Percentiles rank a stretch among this genome's conserved stretches.
phyloP scores from a whole-genome alignment of 768 basidiomycete species.

The Pleurotus ostreatus region DNA sequence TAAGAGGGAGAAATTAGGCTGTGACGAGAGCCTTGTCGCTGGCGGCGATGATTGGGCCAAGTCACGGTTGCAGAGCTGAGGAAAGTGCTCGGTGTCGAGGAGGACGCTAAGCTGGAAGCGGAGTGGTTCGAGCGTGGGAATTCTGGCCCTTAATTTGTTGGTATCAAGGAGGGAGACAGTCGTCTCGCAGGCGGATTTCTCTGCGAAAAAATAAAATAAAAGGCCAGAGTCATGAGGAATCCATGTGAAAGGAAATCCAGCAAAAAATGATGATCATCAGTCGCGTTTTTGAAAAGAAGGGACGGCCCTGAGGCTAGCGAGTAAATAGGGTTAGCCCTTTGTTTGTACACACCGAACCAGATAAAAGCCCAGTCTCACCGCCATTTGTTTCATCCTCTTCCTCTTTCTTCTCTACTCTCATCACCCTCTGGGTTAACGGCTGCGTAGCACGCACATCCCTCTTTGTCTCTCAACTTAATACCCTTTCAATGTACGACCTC shows the following conservation, averaged over 20 bases:
- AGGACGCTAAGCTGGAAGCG: background rate
- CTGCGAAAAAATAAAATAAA: no score
- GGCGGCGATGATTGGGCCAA: constrained; percentile 6
- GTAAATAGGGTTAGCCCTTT: constrained; percentile 8
- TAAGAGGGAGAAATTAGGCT: background rate
- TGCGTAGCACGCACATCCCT: constrained; percentile 57
- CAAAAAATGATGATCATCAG: constrained; percentile 23
- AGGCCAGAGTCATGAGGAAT: constrained; percentile 18
- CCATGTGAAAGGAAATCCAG: constrained; percentile 37
- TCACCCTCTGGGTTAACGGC: constrained; percentile 38
- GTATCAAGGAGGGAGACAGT: no score
- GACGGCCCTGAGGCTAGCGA: constrained; percentile 8
- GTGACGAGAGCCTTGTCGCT: background rate
- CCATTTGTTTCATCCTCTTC: constrained; percentile 37
- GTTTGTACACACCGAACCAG: constrained; percentile 10
- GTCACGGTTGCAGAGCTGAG: background rate
- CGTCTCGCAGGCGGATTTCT: no score
- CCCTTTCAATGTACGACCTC: constrained; percentile 38
- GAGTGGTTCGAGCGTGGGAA: background rate
- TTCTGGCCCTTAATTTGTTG: no score
- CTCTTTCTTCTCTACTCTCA: constrained; percentile 59
- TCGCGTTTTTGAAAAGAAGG: constrained; percentile 29
- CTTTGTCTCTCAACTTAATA: constrained; percentile 50
- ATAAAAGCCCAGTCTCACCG: constrained; percentile 18
- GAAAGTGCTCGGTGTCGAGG: background rate